Conservation (phyloP, 108 stramenopile genomes). For the Skeletonema menzelii region DNA sequence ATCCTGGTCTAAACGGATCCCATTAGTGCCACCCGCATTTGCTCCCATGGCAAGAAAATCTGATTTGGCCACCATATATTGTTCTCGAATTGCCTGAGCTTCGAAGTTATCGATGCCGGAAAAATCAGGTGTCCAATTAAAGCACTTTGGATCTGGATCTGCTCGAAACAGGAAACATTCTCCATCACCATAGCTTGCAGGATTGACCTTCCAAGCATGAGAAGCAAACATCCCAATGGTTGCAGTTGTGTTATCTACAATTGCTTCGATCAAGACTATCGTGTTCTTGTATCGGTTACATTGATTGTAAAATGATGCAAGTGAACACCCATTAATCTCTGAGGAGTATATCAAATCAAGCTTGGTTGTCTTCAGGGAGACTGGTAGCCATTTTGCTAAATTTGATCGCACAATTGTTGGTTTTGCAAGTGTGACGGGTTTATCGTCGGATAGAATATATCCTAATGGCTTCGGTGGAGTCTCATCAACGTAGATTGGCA, state of each 20-base stretch:
- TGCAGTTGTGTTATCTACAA: conserved; percentile 25
- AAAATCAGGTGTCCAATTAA: conserved; percentile 68
- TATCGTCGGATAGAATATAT: conserved; percentile 21
- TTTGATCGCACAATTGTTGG: conserved; percentile 51
- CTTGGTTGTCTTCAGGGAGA: conserved; percentile 64
- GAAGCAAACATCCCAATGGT: conserved; percentile 83
- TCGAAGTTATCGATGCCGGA: conserved; percentile 30
- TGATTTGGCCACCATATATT: conserved; percentile 67
- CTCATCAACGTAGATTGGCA: conserved; percentile 29
- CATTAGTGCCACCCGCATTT: conserved; percentile 65
- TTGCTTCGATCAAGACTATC: conserved; percentile 65
- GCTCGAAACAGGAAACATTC: conserved; percentile 81
- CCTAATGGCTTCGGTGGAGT: conserved; percentile 47
- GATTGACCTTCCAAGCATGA: conserved; percentile 69
- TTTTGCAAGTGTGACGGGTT: conserved; percentile 47
- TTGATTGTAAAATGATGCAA: conserved; percentile 66
- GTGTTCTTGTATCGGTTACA: conserved; percentile 62
- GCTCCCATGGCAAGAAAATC: conserved; percentile 82
- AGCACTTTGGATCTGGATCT: conserved; percentile 64
- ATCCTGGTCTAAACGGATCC: conserved; percentile 80
- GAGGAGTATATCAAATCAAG: conserved; percentile 81
- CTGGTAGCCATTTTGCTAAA: conserved; percentile 75
- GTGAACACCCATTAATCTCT: conserved; percentile 76
- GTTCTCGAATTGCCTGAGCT: conserved; percentile 63
- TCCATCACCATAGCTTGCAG: conserved; percentile 71